Base-by-base conservation (phyloP, 23 red algal genomes). In the Chondrus crispus region DNA sequence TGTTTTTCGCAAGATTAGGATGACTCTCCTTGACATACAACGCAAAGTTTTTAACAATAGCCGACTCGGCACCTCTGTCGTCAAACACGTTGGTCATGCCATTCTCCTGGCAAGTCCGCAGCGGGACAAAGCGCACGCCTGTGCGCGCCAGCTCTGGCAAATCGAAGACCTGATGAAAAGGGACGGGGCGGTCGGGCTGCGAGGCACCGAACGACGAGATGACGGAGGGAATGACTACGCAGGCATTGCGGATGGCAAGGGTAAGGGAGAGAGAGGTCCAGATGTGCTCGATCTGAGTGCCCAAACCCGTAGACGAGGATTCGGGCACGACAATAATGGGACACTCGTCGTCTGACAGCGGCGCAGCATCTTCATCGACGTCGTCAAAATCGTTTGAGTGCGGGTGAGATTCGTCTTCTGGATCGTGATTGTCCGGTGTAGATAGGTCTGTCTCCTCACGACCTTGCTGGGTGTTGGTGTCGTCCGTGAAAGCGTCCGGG, bases 161-260 rank as follows among this genome's bases (percentile, higher is more conserved):
- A 57, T 87, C 84, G 50, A 87, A 87, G 7, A 87, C 41, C 66
- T 87, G 60, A 40, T 74, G 66, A 48, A 87, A 87, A 4, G 84
- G 84, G 16, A 87, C 84, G 19, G 69, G 43, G 26, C 57, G 26
- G 45, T 36, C 22, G n/a, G n/a, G n/a, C 26, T 9, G 9, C 8
- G 0, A 9, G 35, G 9, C 60, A 13, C 60, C 60, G 60, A 32
- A 22, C 9, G 26, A 9, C 9, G 84, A 40, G 1, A 87, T 48
- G 9, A 87, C 37, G 2, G 84, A 66, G 7, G 84, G 84, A 18
- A 87, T 18, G 18, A 87, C 66, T 24, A 70, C 45, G 42, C 84
- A 87, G 19, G 84, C 84, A 37, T 87, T 87, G 63, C 84, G 84
- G 12, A 87, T 44, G 7, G 84, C 62, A 6, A 87, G 66, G 22